Conservation (phyloP, 2,329 filamentous ascomycete species). For the Sporothrix pallida region DNA sequence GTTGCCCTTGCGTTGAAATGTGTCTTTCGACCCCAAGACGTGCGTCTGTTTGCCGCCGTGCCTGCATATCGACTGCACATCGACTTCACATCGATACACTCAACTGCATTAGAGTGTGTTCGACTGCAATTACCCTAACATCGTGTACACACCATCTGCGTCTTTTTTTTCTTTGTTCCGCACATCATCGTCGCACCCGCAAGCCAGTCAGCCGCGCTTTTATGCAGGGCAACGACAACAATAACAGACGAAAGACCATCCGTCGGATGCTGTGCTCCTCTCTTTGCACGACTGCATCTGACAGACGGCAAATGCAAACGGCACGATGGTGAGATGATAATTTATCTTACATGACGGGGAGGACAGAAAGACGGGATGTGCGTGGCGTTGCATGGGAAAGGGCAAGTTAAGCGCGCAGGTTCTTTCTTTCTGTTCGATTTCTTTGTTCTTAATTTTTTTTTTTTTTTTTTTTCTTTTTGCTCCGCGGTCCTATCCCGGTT, state of each 20-base stretch:
- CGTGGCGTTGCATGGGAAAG: not conserved
- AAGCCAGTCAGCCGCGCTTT: constrained; percentile 25
- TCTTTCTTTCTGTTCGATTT: not conserved
- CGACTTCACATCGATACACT: not conserved
- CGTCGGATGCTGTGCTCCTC: not conserved
- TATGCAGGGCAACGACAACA: not conserved
- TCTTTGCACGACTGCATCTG: constrained; percentile 12
- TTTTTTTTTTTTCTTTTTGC: not conserved
- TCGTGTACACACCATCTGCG: not conserved
- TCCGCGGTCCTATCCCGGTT: not conserved
- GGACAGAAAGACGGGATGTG: not conserved
- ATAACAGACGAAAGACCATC: not conserved
- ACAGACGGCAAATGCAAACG: not conserved
- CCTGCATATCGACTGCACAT: constrained; percentile 2
- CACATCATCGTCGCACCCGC: not conserved
- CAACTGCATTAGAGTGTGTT: no score
- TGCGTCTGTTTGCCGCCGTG: constrained; percentile 22
- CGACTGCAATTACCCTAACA: no score
- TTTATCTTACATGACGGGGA: not conserved
- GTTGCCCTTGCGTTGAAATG: not conserved
- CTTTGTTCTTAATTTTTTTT: not conserved
- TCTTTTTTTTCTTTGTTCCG: not conserved
- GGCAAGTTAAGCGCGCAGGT: constrained; percentile 4
- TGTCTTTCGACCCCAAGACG: not conserved
- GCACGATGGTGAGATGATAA: not conserved